phyloP scores from a whole-genome alignment of 805 yeast genomes.

The Candida ovalis region DNA sequence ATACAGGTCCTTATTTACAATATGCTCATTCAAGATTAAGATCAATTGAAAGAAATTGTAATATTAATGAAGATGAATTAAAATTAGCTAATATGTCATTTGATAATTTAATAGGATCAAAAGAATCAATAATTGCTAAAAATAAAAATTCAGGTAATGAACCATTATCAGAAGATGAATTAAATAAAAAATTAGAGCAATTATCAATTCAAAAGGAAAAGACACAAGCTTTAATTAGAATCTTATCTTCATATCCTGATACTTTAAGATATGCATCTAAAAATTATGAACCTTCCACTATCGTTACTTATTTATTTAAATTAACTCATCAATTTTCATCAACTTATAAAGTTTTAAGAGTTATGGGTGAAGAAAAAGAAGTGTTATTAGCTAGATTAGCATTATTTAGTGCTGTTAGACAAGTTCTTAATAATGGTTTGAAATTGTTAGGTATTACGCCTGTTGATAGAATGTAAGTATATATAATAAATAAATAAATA shows the following conservation, averaged over 20 bases:
- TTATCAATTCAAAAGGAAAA: conserved; percentile 29
- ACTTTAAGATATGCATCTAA: conserved; percentile 75
- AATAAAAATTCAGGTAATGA: too few species aligned
- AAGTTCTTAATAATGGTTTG: conserved; percentile 88
- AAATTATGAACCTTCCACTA: conserved; percentile 87
- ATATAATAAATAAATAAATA: neutral
- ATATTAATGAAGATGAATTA: conserved; percentile 35
- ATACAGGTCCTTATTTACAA: conserved; percentile 97
- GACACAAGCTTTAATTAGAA: conserved; percentile 59
- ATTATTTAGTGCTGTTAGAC: conserved; percentile 83
- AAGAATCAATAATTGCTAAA: conserved; percentile 19
- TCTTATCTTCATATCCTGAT: conserved; percentile 89
- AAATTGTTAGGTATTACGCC: conserved; percentile 88
- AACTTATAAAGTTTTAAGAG: conserved; percentile 96
- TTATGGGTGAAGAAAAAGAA: conserved; percentile 87
- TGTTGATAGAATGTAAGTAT: conserved; percentile 88
- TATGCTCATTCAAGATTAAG: conserved; percentile 97
- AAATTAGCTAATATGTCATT: conserved; percentile 28
- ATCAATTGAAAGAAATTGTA: conserved; percentile 87
- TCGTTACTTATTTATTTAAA: conserved; percentile 90
- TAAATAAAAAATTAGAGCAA: conserved; percentile 29
- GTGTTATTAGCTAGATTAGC: conserved; percentile 90
- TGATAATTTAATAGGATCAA: conserved; percentile 29
- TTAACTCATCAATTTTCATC: conserved; percentile 91
- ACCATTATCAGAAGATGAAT: conserved; percentile 27